These are phyloP conservation scores for Paecilomyces fulvus DNA, from an alignment of 2,329 filamentous ascomycete species.

Conservation along the genomic window DNA sequence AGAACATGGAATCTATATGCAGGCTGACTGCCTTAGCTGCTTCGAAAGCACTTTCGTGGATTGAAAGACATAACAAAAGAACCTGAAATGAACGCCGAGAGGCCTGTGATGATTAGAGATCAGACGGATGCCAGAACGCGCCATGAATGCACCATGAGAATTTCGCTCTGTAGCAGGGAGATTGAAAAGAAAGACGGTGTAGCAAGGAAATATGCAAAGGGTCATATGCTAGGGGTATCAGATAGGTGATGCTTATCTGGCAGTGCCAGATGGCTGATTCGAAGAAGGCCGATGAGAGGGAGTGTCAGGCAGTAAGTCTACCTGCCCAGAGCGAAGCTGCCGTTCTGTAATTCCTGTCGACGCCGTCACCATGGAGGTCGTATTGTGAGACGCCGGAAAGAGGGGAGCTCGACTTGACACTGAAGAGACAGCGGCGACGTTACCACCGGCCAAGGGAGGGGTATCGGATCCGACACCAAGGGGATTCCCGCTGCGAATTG, in stretches of 20 bases:
- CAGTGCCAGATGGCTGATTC: conserved; percentile 17
- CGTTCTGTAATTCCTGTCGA: conserved; percentile 12
- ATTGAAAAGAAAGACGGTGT: neutral
- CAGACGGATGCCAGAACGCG: neutral
- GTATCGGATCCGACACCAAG: conserved; percentile 21
- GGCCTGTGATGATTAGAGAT: neutral
- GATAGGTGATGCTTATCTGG: conserved; percentile 12
- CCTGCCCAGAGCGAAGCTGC: conserved; percentile 14
- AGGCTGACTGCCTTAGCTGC: neutral
- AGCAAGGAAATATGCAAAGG: neutral
- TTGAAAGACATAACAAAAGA: neutral
- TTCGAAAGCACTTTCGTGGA: neutral
- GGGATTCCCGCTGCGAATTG: conserved; percentile 29
- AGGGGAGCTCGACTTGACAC: conserved; percentile 5
- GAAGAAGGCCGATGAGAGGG: conserved; percentile 14
- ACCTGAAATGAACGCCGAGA: neutral
- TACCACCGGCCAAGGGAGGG: conserved; percentile 9
- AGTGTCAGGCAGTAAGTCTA: conserved; percentile 8
- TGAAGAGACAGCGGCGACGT: conserved; percentile 10
- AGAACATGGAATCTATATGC: neutral
- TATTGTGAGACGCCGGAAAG: conserved; percentile 9
- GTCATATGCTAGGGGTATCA: neutral
- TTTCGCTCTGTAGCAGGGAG: neutral
- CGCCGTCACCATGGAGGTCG: conserved; percentile 9
- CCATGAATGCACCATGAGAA: neutral